Conservation (phyloP, 2,329 filamentous ascomycete genomes). For the Sarocladium brachiariae region DNA sequence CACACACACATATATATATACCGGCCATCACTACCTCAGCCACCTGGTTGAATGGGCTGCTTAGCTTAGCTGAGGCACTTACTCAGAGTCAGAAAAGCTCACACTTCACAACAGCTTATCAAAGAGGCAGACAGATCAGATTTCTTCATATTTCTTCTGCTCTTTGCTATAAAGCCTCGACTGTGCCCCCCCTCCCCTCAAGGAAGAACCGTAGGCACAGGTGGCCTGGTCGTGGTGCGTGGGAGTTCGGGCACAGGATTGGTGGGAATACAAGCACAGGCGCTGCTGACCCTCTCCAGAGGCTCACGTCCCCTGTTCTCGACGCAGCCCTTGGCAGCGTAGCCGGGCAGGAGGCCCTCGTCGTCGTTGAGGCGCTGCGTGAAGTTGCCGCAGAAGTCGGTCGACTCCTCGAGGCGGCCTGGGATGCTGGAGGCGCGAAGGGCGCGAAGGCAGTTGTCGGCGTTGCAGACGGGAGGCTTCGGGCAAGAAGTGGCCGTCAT, state of each 20-base stretch:
- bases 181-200: too few relatives aligned
- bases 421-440: conserved; percentile 14
- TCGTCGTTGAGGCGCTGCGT: conserved; percentile 15
- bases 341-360: conserved; percentile 14
- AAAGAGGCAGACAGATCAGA: too few relatives aligned
- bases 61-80: too few relatives aligned
- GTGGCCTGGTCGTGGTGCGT: conserved; percentile 17
- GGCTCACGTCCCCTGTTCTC: conserved; percentile 11
- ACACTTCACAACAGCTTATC: too few relatives aligned
- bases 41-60: too few relatives aligned
- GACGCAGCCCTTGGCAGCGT: conserved; percentile 15
- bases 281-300: conserved; percentile 17
- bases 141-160: too few relatives aligned
- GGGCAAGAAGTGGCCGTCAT: conserved; percentile 13
- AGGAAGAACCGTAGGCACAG: conserved; percentile 17
- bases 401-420: conserved; percentile 16
- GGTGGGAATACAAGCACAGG: conserved; percentile 18
- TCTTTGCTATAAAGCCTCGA: too few relatives aligned
- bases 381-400: conserved; percentile 17
- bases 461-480: conserved; percentile 16
- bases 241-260: conserved; percentile 17
- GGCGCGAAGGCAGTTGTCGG: conserved; percentile 19
- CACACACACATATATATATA: too few relatives aligned
- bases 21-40: too few relatives aligned
- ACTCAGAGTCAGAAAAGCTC: too few relatives aligned